phyloP scores from a whole-genome alignment of 208 protist species.

The Leishmania gerbilli region DNA sequence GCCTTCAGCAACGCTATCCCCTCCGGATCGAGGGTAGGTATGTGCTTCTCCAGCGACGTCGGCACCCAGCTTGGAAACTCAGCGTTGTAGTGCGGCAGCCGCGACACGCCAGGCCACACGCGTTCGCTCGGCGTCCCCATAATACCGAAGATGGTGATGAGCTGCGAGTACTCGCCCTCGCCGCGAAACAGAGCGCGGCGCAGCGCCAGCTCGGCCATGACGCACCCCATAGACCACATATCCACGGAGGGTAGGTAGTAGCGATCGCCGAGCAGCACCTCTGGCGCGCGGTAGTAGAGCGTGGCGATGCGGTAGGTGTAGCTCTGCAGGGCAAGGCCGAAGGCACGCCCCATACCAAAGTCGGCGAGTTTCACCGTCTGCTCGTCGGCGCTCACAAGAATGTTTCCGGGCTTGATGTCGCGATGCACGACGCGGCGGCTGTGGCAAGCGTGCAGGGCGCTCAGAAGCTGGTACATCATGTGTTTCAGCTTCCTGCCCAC shows the following conservation, averaged over 20 bases:
- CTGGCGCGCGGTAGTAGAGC: constrained; percentile 94
- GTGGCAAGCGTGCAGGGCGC: constrained; percentile 87
- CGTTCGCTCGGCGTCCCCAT: constrained; percentile 94
- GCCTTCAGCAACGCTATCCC: constrained; percentile 64
- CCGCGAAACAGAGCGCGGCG: constrained; percentile 80
- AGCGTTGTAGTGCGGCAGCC: constrained; percentile 71
- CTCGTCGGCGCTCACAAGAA: constrained; percentile 79
- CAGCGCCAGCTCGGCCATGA: constrained; percentile 95
- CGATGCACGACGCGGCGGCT: constrained; percentile 88
- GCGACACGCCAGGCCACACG: constrained; percentile 73
- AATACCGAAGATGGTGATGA: constrained; percentile 89
- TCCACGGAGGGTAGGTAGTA: constrained; percentile 92
- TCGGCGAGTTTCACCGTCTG: constrained; percentile 88
- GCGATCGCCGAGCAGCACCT: constrained; percentile 90
- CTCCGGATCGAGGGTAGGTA: constrained; percentile 59
- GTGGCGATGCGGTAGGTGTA: constrained; percentile 94
- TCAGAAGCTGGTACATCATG: constrained; percentile 84
- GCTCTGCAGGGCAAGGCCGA: constrained; percentile 82
- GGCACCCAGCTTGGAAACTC: constrained; percentile 65
- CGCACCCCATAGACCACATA: constrained; percentile 94
- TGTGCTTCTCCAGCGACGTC: constrained; percentile 34
- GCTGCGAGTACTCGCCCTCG: constrained; percentile 89
- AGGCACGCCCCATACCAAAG: constrained; percentile 89
- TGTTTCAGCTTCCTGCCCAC: constrained; percentile 60
- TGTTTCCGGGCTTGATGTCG: constrained; percentile 92